These are phyloP conservation scores for Pestalotiopsis fici DNA, from an alignment of 2,329 filamentous ascomycete species.

Conservation along the genomic window DNA sequence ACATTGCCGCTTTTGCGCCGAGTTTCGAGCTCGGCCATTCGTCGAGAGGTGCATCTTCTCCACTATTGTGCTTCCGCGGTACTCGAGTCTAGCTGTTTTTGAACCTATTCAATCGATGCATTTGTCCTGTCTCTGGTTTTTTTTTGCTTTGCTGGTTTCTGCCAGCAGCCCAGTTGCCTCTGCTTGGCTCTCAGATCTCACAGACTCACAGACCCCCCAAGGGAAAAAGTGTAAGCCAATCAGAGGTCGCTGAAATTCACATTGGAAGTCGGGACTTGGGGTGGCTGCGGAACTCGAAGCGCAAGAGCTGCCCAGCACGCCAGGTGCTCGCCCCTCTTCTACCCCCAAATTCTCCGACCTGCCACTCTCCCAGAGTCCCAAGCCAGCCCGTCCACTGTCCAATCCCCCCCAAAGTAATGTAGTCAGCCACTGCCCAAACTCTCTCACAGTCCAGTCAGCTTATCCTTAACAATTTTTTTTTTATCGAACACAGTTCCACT, in stretches of 20 bases:
- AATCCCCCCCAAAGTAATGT: too few species aligned
- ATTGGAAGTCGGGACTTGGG: too few species aligned
- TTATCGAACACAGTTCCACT: neutral
- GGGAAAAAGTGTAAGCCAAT: neutral
- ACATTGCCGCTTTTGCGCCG: neutral
- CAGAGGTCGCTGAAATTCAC: neutral
- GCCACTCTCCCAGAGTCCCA: neutral
- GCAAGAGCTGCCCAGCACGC: neutral
- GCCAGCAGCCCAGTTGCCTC: neutral
- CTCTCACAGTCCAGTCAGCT: neutral
- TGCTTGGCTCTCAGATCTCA: neutral
- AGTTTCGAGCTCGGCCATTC: neutral
- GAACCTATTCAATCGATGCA: neutral
- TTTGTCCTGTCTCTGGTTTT: neutral
- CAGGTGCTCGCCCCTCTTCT: neutral
- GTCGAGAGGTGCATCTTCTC: neutral
- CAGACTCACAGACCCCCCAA: neutral
- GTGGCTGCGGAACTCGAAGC: neutral
- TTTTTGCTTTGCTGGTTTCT: neutral
- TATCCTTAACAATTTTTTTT: neutral
- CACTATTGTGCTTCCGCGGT: neutral
- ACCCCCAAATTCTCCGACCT: neutral
- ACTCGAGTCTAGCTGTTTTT: neutral
- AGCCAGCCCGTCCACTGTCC: neutral
- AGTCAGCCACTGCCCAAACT: constrained; percentile 3